These are phyloP conservation scores for Avicennia marina DNA, from an alignment of 257 asterid species.

Conservation along the genomic window DNA sequence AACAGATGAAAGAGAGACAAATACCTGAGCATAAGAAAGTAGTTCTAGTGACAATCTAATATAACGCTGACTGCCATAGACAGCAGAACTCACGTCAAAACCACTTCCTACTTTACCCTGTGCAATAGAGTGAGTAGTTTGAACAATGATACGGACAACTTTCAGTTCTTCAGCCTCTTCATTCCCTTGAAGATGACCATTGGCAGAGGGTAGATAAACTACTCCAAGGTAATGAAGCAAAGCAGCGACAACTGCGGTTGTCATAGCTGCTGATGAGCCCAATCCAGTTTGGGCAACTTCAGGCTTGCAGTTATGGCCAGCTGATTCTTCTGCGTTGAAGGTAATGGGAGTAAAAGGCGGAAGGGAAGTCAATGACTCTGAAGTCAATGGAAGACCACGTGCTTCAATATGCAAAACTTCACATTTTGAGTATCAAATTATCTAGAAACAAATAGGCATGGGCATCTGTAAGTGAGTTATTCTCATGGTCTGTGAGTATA, in stretches of 20 bases:
- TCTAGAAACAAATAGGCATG: neutral
- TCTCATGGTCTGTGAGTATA: neutral
- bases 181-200: conserved; percentile 29
- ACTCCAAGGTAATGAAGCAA: conserved; percentile 86
- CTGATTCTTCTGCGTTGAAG: conserved; percentile 68
- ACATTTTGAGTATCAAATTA: neutral
- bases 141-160: conserved; percentile 81
- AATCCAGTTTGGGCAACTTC: conserved; percentile 99
- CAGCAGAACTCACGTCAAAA: conserved; percentile 98
- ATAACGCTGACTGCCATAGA: conserved; percentile 92
- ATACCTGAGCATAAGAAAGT: conserved; percentile 90
- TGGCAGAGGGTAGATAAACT: conserved; percentile 57
- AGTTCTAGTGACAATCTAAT: conserved; percentile 90
- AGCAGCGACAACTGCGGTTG: conserved; percentile 94
- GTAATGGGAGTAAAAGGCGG: conserved; percentile 88
- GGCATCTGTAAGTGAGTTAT: neutral
- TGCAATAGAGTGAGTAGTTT: conserved; percentile 96
- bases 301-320: conserved; percentile 67
- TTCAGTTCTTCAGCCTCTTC: conserved; percentile 43
- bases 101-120: conserved; percentile 99
- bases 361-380: conserved; percentile 86
- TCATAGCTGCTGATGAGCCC: conserved; percentile 99
- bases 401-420: conserved; percentile 72
- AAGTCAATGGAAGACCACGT: conserved; percentile 73
- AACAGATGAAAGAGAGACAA: conserved; percentile 5